Conservation (phyloP, 768 basidiomycete genomes). For the Suillus tomentosus region DNA sequence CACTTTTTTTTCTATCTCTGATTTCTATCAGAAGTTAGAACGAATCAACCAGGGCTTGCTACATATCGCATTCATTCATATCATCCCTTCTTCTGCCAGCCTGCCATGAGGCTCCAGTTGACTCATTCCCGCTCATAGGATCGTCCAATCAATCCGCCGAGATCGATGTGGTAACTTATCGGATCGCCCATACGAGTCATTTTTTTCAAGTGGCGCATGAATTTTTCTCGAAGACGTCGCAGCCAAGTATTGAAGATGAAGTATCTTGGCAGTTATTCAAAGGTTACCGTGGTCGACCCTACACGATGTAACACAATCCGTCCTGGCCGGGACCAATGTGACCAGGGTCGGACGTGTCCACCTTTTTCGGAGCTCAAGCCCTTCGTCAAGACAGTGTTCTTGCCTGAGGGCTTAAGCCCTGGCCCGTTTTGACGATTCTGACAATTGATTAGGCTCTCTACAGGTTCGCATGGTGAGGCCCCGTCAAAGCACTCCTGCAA, state of each 20-base stretch:
- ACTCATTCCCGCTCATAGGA: neutral
- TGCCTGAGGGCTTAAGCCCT: conserved; percentile 29
- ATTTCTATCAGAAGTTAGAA: neutral
- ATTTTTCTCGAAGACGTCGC: neutral
- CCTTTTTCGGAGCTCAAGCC: conserved; percentile 29
- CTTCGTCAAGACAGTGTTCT: conserved; percentile 36
- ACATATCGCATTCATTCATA: neutral
- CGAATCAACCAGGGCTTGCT: neutral
- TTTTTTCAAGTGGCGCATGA: neutral
- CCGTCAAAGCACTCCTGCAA: neutral
- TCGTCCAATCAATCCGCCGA: neutral
- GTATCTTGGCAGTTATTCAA: neutral
- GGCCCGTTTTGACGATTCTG: neutral
- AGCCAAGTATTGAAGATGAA: neutral
- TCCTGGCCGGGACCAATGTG: conserved; percentile 94
- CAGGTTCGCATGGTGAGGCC: neutral
- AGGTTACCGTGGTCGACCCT: too few relatives aligned
- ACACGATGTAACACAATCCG: conserved; percentile 73
- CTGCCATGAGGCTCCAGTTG: neutral
- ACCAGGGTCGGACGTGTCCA: conserved; percentile 72
- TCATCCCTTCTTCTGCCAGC: neutral
- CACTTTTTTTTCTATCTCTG: neutral
- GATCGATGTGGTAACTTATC: neutral
- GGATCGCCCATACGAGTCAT: neutral
- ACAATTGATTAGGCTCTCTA: neutral